Conservation (phyloP, 805 yeast genomes). For the Suhomyces prunicola region DNA sequence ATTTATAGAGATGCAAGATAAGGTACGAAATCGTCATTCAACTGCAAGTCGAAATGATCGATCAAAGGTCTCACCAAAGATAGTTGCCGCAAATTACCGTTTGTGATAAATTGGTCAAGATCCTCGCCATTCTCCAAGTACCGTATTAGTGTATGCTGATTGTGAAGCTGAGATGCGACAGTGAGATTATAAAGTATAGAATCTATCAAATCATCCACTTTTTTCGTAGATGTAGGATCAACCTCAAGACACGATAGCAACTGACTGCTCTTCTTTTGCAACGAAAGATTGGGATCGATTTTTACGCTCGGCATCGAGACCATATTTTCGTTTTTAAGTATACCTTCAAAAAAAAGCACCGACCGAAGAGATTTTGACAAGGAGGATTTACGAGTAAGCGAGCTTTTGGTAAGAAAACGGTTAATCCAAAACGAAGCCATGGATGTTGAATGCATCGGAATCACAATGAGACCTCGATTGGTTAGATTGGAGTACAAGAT, state of each 20-base stretch:
- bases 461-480: conserved; percentile 16
- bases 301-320: not conserved
- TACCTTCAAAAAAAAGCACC: conserved; percentile 9
- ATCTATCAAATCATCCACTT: conserved; percentile 67
- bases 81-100: conserved; percentile 17
- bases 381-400: conserved; percentile 4
- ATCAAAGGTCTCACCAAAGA: conserved; percentile 13
- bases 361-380: conserved; percentile 9
- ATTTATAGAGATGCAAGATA: not conserved
- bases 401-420: conserved; percentile 24
- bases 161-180: conserved; percentile 39
- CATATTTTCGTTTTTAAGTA: not conserved
- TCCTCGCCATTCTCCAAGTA: conserved; percentile 17
- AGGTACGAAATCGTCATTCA: conserved; percentile 10
- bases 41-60: conserved; percentile 9
- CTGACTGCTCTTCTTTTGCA: not conserved
- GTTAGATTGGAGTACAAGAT: conserved; percentile 29
- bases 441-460: conserved; percentile 34
- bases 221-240: conserved; percentile 17
- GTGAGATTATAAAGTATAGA: conserved; percentile 59
- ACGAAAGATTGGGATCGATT: not conserved
- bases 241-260: not conserved
- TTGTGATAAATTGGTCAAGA: conserved; percentile 22
- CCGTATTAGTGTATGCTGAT: conserved; percentile 14
- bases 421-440: conserved; percentile 41